A percentile compares a stretch with the other conserved stretches of the same genome.
These are phyloP conservation scores for Globisporangium okanoganense DNA, from an alignment of 352 stramenopile species.

Conservation along the genomic window DNA sequence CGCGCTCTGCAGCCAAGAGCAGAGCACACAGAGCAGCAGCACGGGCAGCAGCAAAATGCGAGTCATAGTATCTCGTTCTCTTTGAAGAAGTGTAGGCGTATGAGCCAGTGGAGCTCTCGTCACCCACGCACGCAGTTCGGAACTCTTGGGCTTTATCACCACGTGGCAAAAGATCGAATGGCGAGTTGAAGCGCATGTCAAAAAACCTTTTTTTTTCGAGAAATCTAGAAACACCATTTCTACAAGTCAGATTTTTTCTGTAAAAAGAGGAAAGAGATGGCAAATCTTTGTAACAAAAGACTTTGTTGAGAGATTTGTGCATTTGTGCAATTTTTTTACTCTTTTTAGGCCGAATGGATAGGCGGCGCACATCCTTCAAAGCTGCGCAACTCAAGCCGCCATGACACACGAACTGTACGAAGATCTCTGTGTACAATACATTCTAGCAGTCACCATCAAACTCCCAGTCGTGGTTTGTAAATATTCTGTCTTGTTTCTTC, in stretches of 20 bases:
- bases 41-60: neutral
- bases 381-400: too few species aligned
- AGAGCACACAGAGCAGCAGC: neutral
- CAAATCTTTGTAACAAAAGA: too few species aligned
- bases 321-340: too few species aligned
- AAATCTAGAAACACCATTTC: neutral
- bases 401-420: too few species aligned
- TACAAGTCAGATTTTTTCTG: neutral
- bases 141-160: neutral
- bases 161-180: slow-evolving; percentile 9
- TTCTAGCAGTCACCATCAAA: too few species aligned
- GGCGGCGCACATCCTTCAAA: too few species aligned
- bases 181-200: neutral
- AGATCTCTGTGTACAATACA: too few species aligned
- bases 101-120: neutral
- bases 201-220: neutral
- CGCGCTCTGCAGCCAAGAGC: neutral
- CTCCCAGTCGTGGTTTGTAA: neutral
- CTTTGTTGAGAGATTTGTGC: too few species aligned
- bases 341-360: too few species aligned
- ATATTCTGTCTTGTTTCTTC: slow-evolving; percentile 1
- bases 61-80: neutral
- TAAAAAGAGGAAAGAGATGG: neutral
- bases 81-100: neutral
- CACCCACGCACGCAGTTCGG: neutral